Conservation (phyloP, 495 filamentous ascomycete species). For the Diplogelasinospora grovesii region DNA sequence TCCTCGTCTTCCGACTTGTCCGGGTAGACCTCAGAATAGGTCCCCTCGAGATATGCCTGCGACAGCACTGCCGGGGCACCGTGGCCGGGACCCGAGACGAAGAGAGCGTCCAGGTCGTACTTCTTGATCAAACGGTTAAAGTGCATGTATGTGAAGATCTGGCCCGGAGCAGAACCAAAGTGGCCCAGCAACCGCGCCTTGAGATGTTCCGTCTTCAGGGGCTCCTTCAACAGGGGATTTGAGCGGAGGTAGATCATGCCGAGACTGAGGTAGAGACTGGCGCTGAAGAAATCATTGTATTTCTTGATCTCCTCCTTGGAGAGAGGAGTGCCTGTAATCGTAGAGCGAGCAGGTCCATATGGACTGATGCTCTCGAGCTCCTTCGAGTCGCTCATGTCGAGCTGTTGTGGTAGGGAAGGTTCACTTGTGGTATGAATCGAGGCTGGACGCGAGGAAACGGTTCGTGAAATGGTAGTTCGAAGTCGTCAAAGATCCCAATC, state of each 20-base stretch:
- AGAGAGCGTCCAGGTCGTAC: conserved; percentile 62
- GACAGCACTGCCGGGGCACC: conserved; percentile 64
- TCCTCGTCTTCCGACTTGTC: conserved; percentile 56
- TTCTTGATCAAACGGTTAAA: conserved; percentile 73
- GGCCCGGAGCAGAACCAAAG: conserved; percentile 67
- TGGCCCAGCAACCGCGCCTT: conserved; percentile 66
- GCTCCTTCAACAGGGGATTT: conserved; percentile 59
- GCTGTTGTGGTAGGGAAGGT: no score
- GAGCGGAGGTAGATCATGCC: conserved; percentile 69
- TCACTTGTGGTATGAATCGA: no score
- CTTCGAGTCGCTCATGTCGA: conserved; percentile 32
- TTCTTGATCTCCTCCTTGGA: conserved; percentile 56
- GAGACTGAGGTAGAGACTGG: conserved; percentile 63
- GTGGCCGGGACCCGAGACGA: conserved; percentile 66
- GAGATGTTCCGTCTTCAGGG: conserved; percentile 55
- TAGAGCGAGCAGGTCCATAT: conserved; percentile 59
- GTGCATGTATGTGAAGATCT: conserved; percentile 70
- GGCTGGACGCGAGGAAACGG: no score
- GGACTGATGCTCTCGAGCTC: conserved; percentile 50
- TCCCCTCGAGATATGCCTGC: conserved; percentile 66
- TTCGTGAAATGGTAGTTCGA: no score
- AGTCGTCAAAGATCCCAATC: no score
- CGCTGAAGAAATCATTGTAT: conserved; percentile 61
- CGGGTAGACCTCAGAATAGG: conserved; percentile 67
- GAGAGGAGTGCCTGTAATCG: conserved; percentile 51